phyloP scores from a whole-genome alignment of 805 yeast genomes.

The Yarrowia sp. region DNA sequence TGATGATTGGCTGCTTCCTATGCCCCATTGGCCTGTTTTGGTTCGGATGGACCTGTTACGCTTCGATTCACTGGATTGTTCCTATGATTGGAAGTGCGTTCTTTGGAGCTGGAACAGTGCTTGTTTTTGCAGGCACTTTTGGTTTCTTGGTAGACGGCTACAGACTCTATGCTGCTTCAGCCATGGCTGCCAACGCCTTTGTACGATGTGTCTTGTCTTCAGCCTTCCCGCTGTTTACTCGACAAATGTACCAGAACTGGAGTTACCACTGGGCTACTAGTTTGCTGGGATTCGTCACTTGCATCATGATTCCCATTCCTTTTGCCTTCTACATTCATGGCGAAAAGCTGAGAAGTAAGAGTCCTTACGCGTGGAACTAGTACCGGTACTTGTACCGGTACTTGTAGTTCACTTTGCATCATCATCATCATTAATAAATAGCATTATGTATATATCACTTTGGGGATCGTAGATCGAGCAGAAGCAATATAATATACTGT shows the following conservation, averaged over 20 bases:
- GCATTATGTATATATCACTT: too few species aligned
- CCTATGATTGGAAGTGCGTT: constrained; percentile 60
- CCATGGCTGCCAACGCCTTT: constrained; percentile 83
- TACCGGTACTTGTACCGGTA: too few species aligned
- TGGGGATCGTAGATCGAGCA: too few species aligned
- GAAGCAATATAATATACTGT: too few species aligned
- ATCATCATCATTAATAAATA: too few species aligned
- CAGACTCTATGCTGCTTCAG: constrained; percentile 69
- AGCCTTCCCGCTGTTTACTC: constrained; percentile 79
- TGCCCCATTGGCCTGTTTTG: constrained; percentile 64
- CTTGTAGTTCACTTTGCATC: too few species aligned
- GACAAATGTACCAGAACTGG: constrained; percentile 74
- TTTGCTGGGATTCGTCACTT: constrained; percentile 51
- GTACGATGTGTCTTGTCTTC: constrained; percentile 72
- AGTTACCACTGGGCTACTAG: constrained; percentile 75
- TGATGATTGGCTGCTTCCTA: constrained; percentile 55
- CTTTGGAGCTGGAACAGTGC: constrained; percentile 56
- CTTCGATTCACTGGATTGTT: constrained; percentile 58
- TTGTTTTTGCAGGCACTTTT: constrained; percentile 61
- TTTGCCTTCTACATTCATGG: constrained; percentile 50
- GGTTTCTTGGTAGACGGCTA: constrained; percentile 51
- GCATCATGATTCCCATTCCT: constrained; percentile 54
- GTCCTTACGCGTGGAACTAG: constrained; percentile 25
- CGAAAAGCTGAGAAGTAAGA: constrained; percentile 37
- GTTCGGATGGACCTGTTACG: constrained; percentile 71